A percentile compares a stretch with the other conserved stretches of the same genome.
These are phyloP conservation scores for Arxiozyma bovina DNA, from an alignment of 1,139 yeast species.

Conservation along the genomic window DNA sequence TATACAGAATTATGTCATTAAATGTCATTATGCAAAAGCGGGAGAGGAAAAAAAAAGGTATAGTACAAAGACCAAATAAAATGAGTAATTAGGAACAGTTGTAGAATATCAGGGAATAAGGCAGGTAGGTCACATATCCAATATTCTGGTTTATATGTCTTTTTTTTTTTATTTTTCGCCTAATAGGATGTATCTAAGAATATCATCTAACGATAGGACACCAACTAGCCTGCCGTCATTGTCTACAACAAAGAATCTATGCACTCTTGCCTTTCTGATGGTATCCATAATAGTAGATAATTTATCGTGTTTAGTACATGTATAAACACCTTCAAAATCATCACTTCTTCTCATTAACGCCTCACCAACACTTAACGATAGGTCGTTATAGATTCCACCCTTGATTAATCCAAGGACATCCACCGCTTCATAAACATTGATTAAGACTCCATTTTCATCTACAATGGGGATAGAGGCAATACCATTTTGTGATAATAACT, in stretches of 20 bases:
- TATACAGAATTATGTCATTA: neutral
- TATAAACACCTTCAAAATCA: slow-evolving; percentile 96
- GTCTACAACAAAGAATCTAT: slow-evolving; percentile 88
- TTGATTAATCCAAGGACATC: slow-evolving; percentile 88
- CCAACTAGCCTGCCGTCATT: slow-evolving; percentile 68
- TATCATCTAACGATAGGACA: slow-evolving; percentile 86
- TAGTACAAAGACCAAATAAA: neutral
- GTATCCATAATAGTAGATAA: slow-evolving; percentile 90
- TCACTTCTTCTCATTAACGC: slow-evolving; percentile 91
- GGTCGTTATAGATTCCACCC: slow-evolving; percentile 89
- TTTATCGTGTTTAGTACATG: slow-evolving; percentile 83
- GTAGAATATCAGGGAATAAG: neutral
- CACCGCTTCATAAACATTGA: slow-evolving; percentile 92
- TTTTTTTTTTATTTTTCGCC: slow-evolving; percentile 39
- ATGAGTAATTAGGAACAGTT: neutral
- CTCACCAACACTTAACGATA: slow-evolving; percentile 89
- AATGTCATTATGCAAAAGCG: neutral
- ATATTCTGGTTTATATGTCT: neutral
- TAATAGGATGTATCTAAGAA: slow-evolving; percentile 69
- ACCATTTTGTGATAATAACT: slow-evolving; percentile 63
- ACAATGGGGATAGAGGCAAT: slow-evolving; percentile 91
- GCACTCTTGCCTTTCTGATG: slow-evolving; percentile 81
- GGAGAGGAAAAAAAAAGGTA: neutral
- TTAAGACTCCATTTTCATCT: slow-evolving; percentile 62
- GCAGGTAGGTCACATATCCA: neutral